Evolutionary conservation across 306 rosid genomes (phyloP).

Genomic region (Rosa persica): DNA sequence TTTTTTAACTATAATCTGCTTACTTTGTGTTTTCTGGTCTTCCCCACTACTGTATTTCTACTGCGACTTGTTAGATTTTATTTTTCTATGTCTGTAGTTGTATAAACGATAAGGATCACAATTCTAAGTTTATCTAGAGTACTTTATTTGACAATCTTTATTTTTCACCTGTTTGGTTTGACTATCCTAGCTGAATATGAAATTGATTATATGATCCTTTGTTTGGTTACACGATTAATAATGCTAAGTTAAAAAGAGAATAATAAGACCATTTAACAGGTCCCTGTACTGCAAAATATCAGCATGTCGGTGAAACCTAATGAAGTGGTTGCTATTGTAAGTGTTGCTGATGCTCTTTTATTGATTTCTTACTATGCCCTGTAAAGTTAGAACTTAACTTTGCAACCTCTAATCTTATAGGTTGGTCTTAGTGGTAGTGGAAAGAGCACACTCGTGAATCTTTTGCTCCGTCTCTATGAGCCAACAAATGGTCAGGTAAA

Average conservation of each 20-base stretch:
- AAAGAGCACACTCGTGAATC: slow-evolving; percentile 94
- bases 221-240: slow-evolving; percentile 24
- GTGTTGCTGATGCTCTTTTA: slow-evolving; percentile 32
- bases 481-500: slow-evolving; percentile 93
- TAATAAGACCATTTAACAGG: slow-evolving; percentile 51
- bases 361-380: slow-evolving; percentile 22
- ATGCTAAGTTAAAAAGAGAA: slow-evolving; percentile 28
- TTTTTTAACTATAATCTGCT: slow-evolving; percentile 8
- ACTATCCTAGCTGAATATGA: slow-evolving; percentile 14
- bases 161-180: slow-evolving; percentile 6
- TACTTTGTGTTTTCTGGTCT: background rate
- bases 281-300: slow-evolving; percentile 64
- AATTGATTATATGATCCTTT: slow-evolving; percentile 17
- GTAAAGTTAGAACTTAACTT: slow-evolving; percentile 25
- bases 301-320: slow-evolving; percentile 67
- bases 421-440: slow-evolving; percentile 99
- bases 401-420: slow-evolving; percentile 33
- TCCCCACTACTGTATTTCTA: slow-evolving; percentile 3
- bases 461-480: slow-evolving; percentile 90
- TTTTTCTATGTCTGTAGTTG: background rate
- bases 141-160: background rate
- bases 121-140: background rate
- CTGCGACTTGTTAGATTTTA: background rate
- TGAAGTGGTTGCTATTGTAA: slow-evolving; percentile 97
- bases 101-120: background rate